These are phyloP conservation scores for Leucocoprinus sp. DNA, from an alignment of 768 basidiomycete genomes.

Conservation along the genomic window DNA sequence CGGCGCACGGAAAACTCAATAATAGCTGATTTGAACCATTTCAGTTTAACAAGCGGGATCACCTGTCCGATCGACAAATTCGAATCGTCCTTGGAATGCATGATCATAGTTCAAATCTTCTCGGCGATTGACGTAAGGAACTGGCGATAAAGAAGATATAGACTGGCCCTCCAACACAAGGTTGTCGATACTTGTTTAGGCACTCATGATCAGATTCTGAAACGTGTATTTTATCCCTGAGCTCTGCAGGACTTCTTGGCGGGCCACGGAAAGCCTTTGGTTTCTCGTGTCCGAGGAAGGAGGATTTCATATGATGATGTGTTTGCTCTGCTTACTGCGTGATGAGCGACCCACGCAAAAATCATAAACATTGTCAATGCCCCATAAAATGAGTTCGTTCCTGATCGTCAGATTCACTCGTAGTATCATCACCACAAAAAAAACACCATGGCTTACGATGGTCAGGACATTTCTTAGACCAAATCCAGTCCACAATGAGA, in stretches of 20 bases:
- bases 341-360: constrained; percentile 74
- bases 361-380: no score
- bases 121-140: not conserved
- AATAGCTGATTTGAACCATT: constrained; percentile 44
- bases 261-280: constrained; percentile 70
- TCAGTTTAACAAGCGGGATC: constrained; percentile 2
- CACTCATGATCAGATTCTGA: constrained; percentile 79
- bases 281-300: constrained; percentile 45
- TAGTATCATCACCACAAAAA: not conserved
- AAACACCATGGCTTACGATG: constrained; percentile 40
- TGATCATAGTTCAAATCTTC: not conserved
- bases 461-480: constrained; percentile 73
- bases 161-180: constrained; percentile 56
- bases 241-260: constrained; percentile 58
- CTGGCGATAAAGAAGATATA: not conserved
- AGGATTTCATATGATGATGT: constrained; percentile 59
- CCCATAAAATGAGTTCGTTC: constrained; percentile 65
- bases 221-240: constrained; percentile 71
- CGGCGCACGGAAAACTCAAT: constrained; percentile 76
- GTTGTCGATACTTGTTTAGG: constrained; percentile 74
- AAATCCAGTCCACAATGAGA: constrained; percentile 72
- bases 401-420: constrained; percentile 8
- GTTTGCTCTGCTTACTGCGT: no score
- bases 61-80: constrained; percentile 76
- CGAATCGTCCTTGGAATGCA: constrained; percentile 68